These are phyloP conservation scores for Vaccinium vitisidaea DNA, from an alignment of 148 eudicot species.

Conservation along the genomic window DNA sequence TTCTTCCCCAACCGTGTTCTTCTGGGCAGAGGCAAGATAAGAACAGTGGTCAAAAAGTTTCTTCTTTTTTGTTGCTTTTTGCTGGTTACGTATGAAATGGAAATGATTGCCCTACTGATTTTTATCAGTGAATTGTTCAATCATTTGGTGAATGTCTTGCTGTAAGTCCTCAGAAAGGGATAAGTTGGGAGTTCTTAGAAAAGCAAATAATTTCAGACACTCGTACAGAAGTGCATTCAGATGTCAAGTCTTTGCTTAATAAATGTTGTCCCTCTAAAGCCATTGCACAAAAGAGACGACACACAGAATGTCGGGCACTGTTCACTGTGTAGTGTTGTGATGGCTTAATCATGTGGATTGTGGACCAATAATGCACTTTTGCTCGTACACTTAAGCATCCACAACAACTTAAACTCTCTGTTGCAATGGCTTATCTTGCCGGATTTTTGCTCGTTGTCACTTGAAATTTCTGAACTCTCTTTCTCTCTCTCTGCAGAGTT, in stretches of 20 bases:
- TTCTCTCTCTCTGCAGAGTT: slow-evolving; percentile 33
- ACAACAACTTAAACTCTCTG: not conserved
- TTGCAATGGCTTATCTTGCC: not conserved
- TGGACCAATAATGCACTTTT: not conserved
- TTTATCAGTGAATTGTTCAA: not conserved
- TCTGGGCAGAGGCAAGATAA: slow-evolving; percentile 66
- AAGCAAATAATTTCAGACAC: not conserved
- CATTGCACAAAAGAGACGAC: not conserved
- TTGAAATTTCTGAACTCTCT: not conserved
- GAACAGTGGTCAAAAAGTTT: slow-evolving; percentile 9
- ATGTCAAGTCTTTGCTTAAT: not conserved
- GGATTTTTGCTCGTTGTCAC: not conserved
- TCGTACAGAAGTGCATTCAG: not conserved
- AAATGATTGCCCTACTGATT: not conserved
- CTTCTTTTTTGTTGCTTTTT: slow-evolving; percentile 7
- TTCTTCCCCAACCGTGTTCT: slow-evolving; percentile 67
- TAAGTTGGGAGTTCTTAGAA: not conserved
- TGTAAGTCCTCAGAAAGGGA: not conserved
- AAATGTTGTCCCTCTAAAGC: not conserved
- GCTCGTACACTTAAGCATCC: not conserved
- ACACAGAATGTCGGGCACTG: not conserved
- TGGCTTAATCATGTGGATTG: slow-evolving; percentile 5
- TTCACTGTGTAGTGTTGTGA: not conserved
- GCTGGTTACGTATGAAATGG: not conserved
- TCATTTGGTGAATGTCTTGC: not conserved